These are phyloP conservation scores for Tuber indicum DNA, from an alignment of 495 filamentous ascomycete genomes.

Conservation along the genomic window DNA sequence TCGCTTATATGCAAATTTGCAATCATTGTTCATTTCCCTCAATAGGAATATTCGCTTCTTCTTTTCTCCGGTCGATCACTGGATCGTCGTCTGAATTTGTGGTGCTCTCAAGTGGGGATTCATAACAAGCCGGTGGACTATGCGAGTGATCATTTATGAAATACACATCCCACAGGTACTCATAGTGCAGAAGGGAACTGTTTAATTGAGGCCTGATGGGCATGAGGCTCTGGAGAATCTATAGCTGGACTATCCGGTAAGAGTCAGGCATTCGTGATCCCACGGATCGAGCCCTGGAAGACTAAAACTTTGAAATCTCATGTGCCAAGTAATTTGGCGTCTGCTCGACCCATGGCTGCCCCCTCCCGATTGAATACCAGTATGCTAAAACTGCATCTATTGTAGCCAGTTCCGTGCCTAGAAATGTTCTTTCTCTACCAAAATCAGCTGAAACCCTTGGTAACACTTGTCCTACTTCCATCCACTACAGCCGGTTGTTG, in stretches of 20 bases:
- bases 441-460: no score
- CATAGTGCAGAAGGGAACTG: background rate
- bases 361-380: no score
- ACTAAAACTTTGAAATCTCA: no score
- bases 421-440: no score
- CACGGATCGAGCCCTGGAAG: background rate
- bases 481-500: background rate
- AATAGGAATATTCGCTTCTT: background rate
- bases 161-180: background rate
- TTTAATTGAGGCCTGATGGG: background rate
- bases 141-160: background rate
- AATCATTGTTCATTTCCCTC: background rate
- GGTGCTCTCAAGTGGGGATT: no score
- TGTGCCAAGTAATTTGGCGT: no score
- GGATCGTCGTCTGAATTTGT: background rate
- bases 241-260: background rate
- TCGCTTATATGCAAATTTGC: background rate
- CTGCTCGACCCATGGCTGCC: no score
- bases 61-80: no score
- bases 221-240: background rate
- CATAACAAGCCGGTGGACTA: no score
- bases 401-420: no score
- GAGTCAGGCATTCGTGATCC: background rate
- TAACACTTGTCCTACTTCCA: no score
- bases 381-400: no score